A percentile compares a stretch with the other conserved stretches of the same genome.
These are phyloP conservation scores for Casaregolazyma suthepensis DNA, from an alignment of 1,139 yeast genomes.

Conservation along the genomic window DNA sequence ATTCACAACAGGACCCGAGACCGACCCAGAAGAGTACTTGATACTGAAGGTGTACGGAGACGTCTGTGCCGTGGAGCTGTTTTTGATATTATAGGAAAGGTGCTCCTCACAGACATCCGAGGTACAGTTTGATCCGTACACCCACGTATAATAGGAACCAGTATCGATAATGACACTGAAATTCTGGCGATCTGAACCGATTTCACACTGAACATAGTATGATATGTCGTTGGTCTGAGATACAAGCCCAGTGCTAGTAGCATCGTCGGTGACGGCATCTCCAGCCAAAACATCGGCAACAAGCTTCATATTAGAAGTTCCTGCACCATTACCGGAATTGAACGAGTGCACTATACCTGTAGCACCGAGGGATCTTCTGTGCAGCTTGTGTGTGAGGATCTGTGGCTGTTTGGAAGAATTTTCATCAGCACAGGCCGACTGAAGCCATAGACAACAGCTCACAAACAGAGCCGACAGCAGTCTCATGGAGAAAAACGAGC, in stretches of 20 bases:
- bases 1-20: slow-evolving; percentile 43
- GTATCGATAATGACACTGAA: slow-evolving; percentile 57
- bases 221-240: slow-evolving; percentile 28
- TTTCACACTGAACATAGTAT: slow-evolving; percentile 24
- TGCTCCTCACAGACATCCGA: slow-evolving; percentile 41
- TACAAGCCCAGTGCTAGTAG: slow-evolving; percentile 17
- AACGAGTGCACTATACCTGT: slow-evolving; percentile 7
- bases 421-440: not conserved
- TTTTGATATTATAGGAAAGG: slow-evolving; percentile 28
- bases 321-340: not conserved
- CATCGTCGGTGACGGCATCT: not conserved
- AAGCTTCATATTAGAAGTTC: slow-evolving; percentile 14
- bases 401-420: not conserved
- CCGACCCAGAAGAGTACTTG: slow-evolving; percentile 50
- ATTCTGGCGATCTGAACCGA: slow-evolving; percentile 28
- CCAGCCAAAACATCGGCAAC: slow-evolving; percentile 16
- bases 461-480: not conserved
- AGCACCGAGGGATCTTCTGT: slow-evolving; percentile 1
- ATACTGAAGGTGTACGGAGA: slow-evolving; percentile 38
- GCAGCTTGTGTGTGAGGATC: slow-evolving; percentile 5
- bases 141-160: slow-evolving; percentile 62
- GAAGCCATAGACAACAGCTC: not conserved
- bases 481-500: not conserved
- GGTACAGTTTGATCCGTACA: slow-evolving; percentile 49
- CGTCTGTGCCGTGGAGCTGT: slow-evolving; percentile 17